Evolutionary conservation across 1,284 basidiomycete species (phyloP), one percentile per base, ranked within the genome.

Genomic region (Irpex sp.): DNA sequence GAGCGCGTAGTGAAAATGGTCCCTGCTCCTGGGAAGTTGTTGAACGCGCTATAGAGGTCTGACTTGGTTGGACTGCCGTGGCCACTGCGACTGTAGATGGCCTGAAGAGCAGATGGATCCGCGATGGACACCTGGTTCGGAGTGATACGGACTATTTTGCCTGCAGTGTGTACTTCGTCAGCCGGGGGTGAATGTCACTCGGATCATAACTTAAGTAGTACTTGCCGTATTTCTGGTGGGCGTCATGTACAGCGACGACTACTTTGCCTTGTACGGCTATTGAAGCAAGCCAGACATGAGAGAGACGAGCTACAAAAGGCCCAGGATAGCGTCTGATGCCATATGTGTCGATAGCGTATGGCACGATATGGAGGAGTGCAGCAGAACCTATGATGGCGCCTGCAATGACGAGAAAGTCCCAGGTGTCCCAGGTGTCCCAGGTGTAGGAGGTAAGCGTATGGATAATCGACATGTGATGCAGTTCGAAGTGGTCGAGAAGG

Each of bases 121-220:
- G 79, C 78, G 61, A 85, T 78, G 13, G 80, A 82, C 61, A 83
- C 69, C 66, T 84, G 80, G 68, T 80, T 80, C 13, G 83, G 83
- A 1, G 79, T 79, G 54, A 85, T 74, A n/a, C 83, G 77, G 4
- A 83, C 78, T 47, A 83, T 74, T 21, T 75, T 73, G 61, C 79
- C 79, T 78, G 19, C 21, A 44, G 40, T 44, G 40, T 3, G 15
- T 13, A n/a, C 17, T 8, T 19, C 19, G 61, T 37, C n/a, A 58
- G 34, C 9, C 13, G 37, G 5, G 26, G 34, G 11, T 7, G 9
- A 58, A 38, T n/a, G 58, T 37, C n/a, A 44, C 4, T 38, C 19
- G 7, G 34, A 36, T 15, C 17, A 13, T 15, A n/a, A 55, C 15
- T 1, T 19, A 17, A 17, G 21, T 3, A 9, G 4, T 13, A 72